These are phyloP conservation scores for Davidsoniella australis DNA, from an alignment of 2,329 filamentous ascomycete genomes.

Conservation along the genomic window DNA sequence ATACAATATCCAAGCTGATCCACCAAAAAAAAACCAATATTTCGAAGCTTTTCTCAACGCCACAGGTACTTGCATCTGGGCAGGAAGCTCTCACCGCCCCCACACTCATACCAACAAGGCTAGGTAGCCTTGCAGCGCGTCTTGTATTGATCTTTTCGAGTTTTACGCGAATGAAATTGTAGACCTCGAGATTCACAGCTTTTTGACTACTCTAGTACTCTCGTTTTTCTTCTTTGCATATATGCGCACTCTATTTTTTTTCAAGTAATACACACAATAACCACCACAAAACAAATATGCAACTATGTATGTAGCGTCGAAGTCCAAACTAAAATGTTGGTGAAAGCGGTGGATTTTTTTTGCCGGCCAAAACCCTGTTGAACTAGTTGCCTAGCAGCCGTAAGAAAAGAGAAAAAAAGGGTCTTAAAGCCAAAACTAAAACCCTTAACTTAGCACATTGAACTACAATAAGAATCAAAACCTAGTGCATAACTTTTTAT, in stretches of 20 bases:
- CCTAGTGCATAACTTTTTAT: neutral
- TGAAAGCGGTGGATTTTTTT: conserved; percentile 5
- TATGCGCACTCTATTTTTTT: no score
- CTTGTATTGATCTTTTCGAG: conserved; percentile 2
- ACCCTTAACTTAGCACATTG: neutral
- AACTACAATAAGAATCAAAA: neutral
- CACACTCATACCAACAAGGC: conserved; percentile 2
- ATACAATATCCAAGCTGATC: no score
- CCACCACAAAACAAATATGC: no score
- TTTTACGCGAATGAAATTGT: neutral
- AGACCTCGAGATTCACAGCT: neutral
- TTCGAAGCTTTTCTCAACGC: no score
- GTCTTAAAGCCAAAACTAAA: neutral
- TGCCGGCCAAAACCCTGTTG: neutral
- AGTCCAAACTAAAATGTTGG: neutral
- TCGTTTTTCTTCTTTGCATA: neutral
- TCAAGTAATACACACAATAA: no score
- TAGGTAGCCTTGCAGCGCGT: conserved; percentile 1
- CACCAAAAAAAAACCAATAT: no score
- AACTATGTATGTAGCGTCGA: neutral
- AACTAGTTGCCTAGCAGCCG: conserved; percentile 1
- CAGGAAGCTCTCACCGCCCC: conserved; percentile 8
- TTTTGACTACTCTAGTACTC: neutral
- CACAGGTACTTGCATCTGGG: neutral
- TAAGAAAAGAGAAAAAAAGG: neutral